Conservation (phyloP, 352 stramenopile species). For the Pythium phragmitis region DNA sequence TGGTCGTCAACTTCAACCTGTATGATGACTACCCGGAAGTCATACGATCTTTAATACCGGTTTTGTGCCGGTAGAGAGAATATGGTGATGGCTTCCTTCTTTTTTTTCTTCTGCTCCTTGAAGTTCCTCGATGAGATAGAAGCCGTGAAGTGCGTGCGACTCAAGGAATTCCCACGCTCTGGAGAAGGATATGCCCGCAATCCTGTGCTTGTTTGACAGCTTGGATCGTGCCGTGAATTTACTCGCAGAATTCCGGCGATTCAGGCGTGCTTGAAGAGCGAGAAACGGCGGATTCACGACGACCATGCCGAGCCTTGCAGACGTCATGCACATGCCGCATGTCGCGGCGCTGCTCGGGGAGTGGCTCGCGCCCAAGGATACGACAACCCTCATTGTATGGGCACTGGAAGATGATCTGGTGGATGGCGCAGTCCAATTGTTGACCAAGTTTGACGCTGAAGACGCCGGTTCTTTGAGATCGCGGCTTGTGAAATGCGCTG, state of each 20-base stretch:
- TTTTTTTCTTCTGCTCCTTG: background rate
- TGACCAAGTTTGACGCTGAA: background rate
- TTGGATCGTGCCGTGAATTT: background rate
- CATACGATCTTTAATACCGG: background rate
- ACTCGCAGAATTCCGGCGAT: constrained; percentile 14
- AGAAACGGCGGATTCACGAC: background rate
- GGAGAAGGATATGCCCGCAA: background rate
- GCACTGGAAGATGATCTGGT: constrained; percentile 10
- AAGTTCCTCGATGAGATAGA: constrained; percentile 5
- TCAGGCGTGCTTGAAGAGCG: no score
- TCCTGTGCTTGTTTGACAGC: no score
- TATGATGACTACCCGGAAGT: background rate
- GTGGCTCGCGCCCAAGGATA: constrained; percentile 11
- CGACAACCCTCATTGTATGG: constrained; percentile 3
- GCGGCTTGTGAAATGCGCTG: constrained; percentile 6
- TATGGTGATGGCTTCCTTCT: constrained; percentile 2
- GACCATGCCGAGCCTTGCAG: background rate
- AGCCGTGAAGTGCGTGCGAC: background rate
- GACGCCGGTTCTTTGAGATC: background rate
- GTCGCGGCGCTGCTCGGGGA: constrained; percentile 6
- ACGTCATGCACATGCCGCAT: constrained; percentile 15
- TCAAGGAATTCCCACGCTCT: background rate
- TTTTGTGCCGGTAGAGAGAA: background rate
- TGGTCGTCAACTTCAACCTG: no score
- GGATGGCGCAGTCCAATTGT: constrained; percentile 6